phyloP scores from a whole-genome alignment of 2,329 filamentous ascomycete genomes.

The Ophiostoma populinum region DNA sequence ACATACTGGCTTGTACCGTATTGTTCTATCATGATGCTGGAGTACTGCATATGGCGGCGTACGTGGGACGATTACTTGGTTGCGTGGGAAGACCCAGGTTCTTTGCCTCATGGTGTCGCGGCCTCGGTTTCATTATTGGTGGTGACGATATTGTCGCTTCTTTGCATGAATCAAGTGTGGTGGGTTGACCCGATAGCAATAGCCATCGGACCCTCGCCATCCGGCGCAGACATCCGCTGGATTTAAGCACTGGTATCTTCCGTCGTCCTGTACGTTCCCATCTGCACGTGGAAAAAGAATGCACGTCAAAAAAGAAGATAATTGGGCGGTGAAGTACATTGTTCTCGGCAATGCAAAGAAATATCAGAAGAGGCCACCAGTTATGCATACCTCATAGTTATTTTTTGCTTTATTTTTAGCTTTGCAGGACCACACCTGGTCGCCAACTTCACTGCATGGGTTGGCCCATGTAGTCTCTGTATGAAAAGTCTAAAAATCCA shows the following conservation, averaged over 20 bases:
- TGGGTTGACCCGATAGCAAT: conserved; percentile 1
- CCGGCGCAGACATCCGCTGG: not conserved
- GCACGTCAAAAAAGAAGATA: not conserved
- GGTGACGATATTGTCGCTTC: not conserved
- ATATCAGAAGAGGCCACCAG: no score
- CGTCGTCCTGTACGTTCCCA: not conserved
- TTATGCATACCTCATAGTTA: no score
- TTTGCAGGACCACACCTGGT: no score
- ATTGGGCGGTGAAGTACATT: not conserved
- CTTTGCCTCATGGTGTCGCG: not conserved
- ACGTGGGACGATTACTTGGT: not conserved
- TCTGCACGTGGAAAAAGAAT: not conserved
- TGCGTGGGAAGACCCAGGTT: not conserved
- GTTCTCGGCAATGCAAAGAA: no score
- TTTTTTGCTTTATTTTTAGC: no score
- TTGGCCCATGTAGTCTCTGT: conserved; percentile 1
- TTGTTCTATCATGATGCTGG: not conserved
- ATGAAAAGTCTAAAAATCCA: conserved; percentile 1
- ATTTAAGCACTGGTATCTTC: not conserved
- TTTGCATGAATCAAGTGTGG: conserved; percentile 1
- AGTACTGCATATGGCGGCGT: not conserved
- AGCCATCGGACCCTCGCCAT: not conserved
- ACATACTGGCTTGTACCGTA: conserved; percentile 1
- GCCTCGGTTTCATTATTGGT: not conserved
- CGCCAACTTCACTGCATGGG: not conserved